A percentile compares a stretch with the other conserved stretches of the same genome.
phyloP scores from a whole-genome alignment of 2,329 filamentous ascomycete species.

The Phoma sp. region DNA sequence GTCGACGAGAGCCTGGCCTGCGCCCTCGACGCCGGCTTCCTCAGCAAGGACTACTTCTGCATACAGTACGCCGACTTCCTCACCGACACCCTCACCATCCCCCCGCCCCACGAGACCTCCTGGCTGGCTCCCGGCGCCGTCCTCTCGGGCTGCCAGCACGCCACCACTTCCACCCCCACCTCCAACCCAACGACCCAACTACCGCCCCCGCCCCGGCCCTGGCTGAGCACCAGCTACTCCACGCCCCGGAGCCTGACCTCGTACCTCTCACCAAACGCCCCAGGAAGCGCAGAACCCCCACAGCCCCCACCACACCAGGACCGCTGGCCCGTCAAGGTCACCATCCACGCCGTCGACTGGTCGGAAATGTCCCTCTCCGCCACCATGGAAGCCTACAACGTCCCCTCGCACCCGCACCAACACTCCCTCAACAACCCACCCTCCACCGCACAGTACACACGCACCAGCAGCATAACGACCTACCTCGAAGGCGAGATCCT shows the following conservation, averaged over 20 bases:
- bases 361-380: slow-evolving; percentile 68
- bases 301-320: slow-evolving; percentile 54
- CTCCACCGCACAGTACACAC: slow-evolving; percentile 29
- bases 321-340: slow-evolving; percentile 73
- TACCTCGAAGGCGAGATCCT: slow-evolving; percentile 75
- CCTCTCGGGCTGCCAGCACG: slow-evolving; percentile 69
- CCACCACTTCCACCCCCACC: slow-evolving; percentile 46
- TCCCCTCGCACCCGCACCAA: slow-evolving; percentile 56
- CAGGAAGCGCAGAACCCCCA: background rate
- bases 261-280: slow-evolving; percentile 27
- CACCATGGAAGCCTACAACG: slow-evolving; percentile 75
- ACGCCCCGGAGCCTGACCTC: slow-evolving; percentile 33
- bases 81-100: slow-evolving; percentile 60
- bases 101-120: slow-evolving; percentile 62
- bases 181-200: slow-evolving; percentile 19
- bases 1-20: slow-evolving; percentile 63
- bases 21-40: slow-evolving; percentile 62
- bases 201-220: slow-evolving; percentile 45
- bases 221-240: slow-evolving; percentile 47
- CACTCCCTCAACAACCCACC: slow-evolving; percentile 32
- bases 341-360: slow-evolving; percentile 68
- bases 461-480: slow-evolving; percentile 63
- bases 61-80: slow-evolving; percentile 64
- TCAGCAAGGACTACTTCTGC: slow-evolving; percentile 60
- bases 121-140: slow-evolving; percentile 69